A percentile compares a stretch with the other conserved stretches of the same genome.
Evolutionary conservation across 345 rosid species (phyloP).

Genomic region (Leavenworthia alabamica): DNA sequence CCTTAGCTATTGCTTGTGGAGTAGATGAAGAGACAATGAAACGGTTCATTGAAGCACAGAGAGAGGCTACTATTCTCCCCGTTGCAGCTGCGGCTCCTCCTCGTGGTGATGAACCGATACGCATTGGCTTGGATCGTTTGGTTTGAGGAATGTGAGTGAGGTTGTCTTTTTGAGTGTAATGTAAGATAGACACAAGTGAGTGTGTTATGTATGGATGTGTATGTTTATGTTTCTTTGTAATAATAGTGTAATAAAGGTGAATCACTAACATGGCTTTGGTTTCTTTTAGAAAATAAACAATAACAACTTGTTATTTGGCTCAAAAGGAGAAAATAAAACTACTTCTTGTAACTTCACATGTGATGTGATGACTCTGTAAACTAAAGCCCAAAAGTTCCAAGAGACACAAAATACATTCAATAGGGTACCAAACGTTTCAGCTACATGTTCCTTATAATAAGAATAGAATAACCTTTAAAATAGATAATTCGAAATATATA

Average conservation of each 20-base stretch:
- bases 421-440: no score
- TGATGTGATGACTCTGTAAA: neutral
- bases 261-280: no score
- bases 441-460: neutral
- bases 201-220: neutral
- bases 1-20: constrained; percentile 59
- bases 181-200: constrained; percentile 6
- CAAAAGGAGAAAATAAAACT: no score
- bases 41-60: constrained; percentile 39
- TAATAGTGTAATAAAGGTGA: no score
- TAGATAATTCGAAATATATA: no score
- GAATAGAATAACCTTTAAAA: neutral
- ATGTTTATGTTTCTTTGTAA: no score
- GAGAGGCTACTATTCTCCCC: constrained; percentile 64
- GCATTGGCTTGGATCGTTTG: neutral
- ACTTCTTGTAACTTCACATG: neutral
- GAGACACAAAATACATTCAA: neutral
- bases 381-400: neutral
- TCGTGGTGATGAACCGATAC: neutral
- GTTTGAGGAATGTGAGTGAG: neutral
- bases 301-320: neutral
- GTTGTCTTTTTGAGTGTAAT: constrained; percentile 6
- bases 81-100: constrained; percentile 47
- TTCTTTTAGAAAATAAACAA: neutral
- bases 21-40: constrained; percentile 36